Evolutionary conservation across 495 filamentous ascomycete species (phyloP).

Genomic region (Niebla homalea): DNA sequence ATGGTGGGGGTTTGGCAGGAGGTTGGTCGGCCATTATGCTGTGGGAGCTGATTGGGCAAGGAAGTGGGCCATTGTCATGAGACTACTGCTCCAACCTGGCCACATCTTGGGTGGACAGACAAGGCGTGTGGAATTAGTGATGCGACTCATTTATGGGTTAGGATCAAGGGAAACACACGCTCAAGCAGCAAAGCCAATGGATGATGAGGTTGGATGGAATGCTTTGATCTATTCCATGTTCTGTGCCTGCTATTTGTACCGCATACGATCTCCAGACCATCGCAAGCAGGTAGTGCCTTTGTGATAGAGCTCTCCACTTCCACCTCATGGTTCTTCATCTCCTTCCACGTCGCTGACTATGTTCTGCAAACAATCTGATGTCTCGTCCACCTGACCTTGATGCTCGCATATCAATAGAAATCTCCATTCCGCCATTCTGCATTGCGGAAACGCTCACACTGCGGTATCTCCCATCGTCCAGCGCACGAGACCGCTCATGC

Average conservation of each 20-base stretch:
- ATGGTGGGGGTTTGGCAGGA: not conserved
- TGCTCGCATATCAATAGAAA: no score
- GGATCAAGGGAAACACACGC: no score
- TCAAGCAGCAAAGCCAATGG: not conserved
- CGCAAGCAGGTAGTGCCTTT: no score
- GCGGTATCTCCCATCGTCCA: slow-evolving; percentile 43
- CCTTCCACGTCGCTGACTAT: no score
- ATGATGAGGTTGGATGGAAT: not conserved
- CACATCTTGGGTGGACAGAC: no score
- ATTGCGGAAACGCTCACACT: slow-evolving; percentile 16
- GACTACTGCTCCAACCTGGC: not conserved
- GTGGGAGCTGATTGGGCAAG: not conserved
- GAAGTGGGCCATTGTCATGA: not conserved
- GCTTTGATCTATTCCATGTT: not conserved
- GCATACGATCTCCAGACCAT: no score
- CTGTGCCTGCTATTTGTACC: not conserved
- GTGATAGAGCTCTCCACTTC: no score
- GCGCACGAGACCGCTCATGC: slow-evolving; percentile 43
- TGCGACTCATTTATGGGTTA: not conserved
- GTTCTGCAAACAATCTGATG: slow-evolving; percentile 6
- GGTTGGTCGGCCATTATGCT: not conserved
- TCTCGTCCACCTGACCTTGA: not conserved
- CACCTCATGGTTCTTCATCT: no score
- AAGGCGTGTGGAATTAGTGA: not conserved
- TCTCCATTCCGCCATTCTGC: no score